Conservation (phyloP, 2,329 filamentous ascomycete genomes). For the Furcasterigmium sp. region DNA sequence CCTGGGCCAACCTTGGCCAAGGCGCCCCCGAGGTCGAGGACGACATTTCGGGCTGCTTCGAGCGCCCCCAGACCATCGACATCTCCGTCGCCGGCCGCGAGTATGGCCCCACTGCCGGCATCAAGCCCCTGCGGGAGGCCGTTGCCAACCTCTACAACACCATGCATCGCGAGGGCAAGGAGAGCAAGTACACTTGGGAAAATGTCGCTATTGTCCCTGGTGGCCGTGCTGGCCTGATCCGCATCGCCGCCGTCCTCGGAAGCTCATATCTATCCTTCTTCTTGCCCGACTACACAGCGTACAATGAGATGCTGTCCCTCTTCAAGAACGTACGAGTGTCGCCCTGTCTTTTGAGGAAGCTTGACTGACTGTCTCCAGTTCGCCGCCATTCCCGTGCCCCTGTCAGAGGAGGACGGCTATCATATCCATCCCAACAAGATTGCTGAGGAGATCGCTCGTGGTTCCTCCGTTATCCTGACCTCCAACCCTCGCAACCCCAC, state of each 20-base stretch:
- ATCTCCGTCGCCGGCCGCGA: constrained; percentile 75
- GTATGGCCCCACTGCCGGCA: constrained; percentile 91
- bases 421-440: constrained; percentile 93
- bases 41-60: constrained; percentile 84
- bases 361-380: constrained; percentile 47
- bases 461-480: constrained; percentile 83
- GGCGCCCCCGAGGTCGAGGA: constrained; percentile 92
- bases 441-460: constrained; percentile 81
- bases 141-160: constrained; percentile 91
- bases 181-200: constrained; percentile 91
- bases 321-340: constrained; percentile 70
- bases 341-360: background rate
- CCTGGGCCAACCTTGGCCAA: constrained; percentile 92
- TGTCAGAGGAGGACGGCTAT: constrained; percentile 81
- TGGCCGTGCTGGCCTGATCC: constrained; percentile 85
- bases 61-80: constrained; percentile 72
- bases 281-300: constrained; percentile 91
- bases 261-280: constrained; percentile 93
- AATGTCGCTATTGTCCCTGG: constrained; percentile 96
- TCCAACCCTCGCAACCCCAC: constrained; percentile 96
- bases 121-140: constrained; percentile 82
- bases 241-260: constrained; percentile 89
- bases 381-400: constrained; percentile 77
- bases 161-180: constrained; percentile 82
- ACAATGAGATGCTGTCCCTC: constrained; percentile 93